phyloP scores from a whole-genome alignment of 176 grass and related monocot species.

The Oryza longistaminata region DNA sequence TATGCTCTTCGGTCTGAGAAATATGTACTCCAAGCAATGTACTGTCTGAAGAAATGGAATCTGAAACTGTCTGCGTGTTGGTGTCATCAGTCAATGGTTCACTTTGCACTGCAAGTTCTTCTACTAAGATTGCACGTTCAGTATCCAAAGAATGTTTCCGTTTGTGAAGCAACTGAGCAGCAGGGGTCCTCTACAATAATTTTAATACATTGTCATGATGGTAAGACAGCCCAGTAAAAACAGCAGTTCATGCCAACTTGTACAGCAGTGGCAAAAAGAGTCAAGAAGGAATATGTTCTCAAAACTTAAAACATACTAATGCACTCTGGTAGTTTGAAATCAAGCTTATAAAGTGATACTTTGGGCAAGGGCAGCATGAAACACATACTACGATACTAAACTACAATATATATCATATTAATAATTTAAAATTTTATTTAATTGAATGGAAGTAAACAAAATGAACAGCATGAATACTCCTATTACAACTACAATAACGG shows the following conservation, averaged over 20 bases:
- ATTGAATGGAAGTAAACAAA: conserved; percentile 10
- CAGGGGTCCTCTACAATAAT: conserved; percentile 40
- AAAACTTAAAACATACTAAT: neutral
- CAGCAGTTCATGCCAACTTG: neutral
- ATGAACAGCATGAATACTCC: conserved; percentile 7
- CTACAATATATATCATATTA: conserved; percentile 7
- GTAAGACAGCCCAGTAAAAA: conserved; percentile 1
- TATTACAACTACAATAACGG: neutral
- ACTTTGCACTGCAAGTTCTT: conserved; percentile 43
- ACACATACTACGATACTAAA: neutral
- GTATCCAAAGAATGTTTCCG: conserved; percentile 50
- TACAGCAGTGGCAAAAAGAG: conserved; percentile 27
- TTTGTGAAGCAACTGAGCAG: conserved; percentile 47
- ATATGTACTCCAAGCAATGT: conserved; percentile 35
- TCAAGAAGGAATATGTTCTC: conserved; percentile 5
- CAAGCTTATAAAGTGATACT: neutral
- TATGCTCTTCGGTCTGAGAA: conserved; percentile 53
- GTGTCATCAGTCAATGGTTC: conserved; percentile 36
- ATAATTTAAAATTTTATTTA: neutral
- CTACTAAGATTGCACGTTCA: conserved; percentile 38
- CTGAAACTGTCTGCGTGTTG: conserved; percentile 43
- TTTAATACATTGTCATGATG: conserved; percentile 8
- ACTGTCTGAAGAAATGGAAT: conserved; percentile 44
- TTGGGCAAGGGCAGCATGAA: neutral
- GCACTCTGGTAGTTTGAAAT: neutral